Evolutionary conservation across 106 monocot species (phyloP).

Genomic region (Phalaenopsis aphrodite): DNA sequence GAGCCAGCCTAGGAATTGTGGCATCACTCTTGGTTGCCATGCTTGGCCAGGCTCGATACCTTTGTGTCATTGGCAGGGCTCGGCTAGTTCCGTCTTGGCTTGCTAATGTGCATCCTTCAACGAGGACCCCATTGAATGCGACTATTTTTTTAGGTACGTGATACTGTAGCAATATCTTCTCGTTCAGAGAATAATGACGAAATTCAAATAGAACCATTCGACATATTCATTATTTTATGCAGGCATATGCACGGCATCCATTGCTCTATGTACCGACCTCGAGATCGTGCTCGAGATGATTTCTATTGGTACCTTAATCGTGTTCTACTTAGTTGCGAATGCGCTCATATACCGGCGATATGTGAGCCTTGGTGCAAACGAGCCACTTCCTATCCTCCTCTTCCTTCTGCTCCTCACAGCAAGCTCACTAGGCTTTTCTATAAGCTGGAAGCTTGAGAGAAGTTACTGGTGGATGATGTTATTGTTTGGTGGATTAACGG

Average conservation of each 20-base stretch:
- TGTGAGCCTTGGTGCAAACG: conserved; percentile 20
- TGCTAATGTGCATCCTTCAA: conserved; percentile 71
- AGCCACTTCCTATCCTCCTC: conserved; percentile 29
- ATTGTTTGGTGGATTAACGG: conserved; percentile 20
- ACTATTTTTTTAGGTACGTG: conserved; percentile 59
- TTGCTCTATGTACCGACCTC: conserved; percentile 68
- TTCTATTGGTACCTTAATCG: conserved; percentile 60
- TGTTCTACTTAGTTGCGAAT: conserved; percentile 76
- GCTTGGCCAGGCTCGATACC: conserved; percentile 66
- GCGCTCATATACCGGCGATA: conserved; percentile 59
- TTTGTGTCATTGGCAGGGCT: conserved; percentile 59
- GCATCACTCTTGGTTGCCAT: conserved; percentile 74
- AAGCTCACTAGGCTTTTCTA: conserved; percentile 47
- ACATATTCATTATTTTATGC: not conserved
- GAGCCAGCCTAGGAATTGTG: conserved; percentile 60
- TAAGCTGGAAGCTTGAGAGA: conserved; percentile 40
- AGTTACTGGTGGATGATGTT: conserved; percentile 22
- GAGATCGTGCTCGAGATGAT: conserved; percentile 56
- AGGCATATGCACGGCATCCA: conserved; percentile 72
- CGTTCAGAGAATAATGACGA: not conserved
- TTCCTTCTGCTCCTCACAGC: conserved; percentile 46
- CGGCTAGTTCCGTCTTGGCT: conserved; percentile 51
- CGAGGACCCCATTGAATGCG: conserved; percentile 65
- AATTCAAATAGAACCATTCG: too few species aligned
- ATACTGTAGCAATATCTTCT: not conserved